These are phyloP conservation scores for Boletus insuetus DNA, from an alignment of 768 basidiomycete species.

Conservation along the genomic window DNA sequence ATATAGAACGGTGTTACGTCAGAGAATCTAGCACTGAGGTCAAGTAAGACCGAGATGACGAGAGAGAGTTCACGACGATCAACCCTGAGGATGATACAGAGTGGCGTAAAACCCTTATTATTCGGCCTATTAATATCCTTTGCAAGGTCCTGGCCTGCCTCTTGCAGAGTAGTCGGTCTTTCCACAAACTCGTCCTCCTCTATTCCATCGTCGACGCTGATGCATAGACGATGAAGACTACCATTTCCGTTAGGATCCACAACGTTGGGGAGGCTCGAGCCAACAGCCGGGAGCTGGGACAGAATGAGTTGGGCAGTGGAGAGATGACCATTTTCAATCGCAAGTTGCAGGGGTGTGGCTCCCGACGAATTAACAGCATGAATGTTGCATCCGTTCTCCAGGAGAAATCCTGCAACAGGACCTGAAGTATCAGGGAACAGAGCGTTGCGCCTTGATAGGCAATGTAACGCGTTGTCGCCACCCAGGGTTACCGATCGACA, in stretches of 20 bases:
- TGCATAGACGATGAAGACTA: background rate
- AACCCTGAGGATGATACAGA: background rate
- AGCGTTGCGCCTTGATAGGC: background rate
- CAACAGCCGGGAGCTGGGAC: background rate
- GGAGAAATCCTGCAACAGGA: background rate
- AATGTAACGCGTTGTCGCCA: background rate
- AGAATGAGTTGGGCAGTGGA: background rate
- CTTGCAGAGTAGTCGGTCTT: background rate
- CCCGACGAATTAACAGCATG: background rate
- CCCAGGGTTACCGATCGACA: background rate
- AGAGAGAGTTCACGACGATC: too few relatives aligned
- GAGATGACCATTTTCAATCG: background rate
- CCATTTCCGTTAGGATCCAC: background rate
- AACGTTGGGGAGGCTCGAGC: background rate
- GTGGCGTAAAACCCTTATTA: background rate
- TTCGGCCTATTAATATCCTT: background rate
- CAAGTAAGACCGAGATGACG: background rate
- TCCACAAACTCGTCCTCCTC: too few relatives aligned
- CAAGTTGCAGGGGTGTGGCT: background rate
- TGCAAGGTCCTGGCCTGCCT: background rate
- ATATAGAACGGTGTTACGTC: background rate
- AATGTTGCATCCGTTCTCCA: background rate
- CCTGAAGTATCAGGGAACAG: background rate
- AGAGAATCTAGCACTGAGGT: background rate
- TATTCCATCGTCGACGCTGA: too few relatives aligned